Percentiles rank a stretch among this genome's conserved stretches.
Conservation (phyloP, 345 rosid species). For the Citrus unshiu region DNA sequence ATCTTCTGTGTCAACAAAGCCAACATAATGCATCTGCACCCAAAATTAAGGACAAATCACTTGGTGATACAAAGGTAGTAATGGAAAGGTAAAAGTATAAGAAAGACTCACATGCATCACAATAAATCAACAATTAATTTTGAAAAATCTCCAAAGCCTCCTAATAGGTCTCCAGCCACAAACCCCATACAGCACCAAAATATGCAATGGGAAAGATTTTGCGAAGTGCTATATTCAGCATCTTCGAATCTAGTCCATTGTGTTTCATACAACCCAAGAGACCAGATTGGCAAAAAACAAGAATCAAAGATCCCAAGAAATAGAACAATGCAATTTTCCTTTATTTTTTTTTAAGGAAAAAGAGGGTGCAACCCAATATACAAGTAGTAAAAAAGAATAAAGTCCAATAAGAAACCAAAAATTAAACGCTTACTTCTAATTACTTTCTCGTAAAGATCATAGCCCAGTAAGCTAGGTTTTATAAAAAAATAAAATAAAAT, state of each 20-base stretch:
- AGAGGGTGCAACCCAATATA: too few species aligned
- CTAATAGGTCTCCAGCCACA: background rate
- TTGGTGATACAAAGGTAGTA: constrained; percentile 6
- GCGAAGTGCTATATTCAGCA: too few species aligned
- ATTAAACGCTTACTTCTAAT: background rate
- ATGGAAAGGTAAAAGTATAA: constrained; percentile 8
- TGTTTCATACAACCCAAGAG: too few species aligned
- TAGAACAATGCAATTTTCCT: too few species aligned
- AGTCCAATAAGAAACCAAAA: background rate
- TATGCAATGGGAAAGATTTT: background rate
- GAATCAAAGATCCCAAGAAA: too few species aligned
- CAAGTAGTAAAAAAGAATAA: too few species aligned
- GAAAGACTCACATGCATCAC: background rate
- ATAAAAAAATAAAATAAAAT: too few species aligned
- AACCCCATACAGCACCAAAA: background rate
- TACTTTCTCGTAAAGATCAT: background rate
- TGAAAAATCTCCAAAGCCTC: too few species aligned
- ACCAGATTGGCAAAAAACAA: too few species aligned
- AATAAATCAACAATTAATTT: background rate
- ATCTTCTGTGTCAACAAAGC: constrained; percentile 86
- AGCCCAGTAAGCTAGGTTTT: background rate
- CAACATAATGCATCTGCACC: constrained; percentile 84
- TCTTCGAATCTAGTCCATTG: too few species aligned
- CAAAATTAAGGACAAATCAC: constrained; percentile 14
- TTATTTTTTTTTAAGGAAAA: too few species aligned